Conservation (phyloP, 2,329 filamentous ascomycete species). For the Juglanconis sp. region DNA sequence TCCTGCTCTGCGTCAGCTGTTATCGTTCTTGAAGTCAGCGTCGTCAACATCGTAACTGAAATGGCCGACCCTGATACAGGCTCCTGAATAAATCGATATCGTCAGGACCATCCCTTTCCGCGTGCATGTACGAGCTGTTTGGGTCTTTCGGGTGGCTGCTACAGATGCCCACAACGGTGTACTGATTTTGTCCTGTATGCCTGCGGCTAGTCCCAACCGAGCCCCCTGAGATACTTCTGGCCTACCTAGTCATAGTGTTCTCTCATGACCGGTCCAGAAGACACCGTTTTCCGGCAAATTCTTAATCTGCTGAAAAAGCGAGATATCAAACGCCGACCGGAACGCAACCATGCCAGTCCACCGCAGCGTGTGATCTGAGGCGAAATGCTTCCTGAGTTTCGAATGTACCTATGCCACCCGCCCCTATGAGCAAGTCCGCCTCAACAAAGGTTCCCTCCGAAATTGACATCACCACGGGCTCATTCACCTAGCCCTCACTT, state of each 20-base stretch:
- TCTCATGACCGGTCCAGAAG: slow-evolving; percentile 25
- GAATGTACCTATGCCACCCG: slow-evolving; percentile 10
- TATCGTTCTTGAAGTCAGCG: neutral
- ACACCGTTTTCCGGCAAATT: slow-evolving; percentile 32
- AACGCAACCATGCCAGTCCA: slow-evolving; percentile 37
- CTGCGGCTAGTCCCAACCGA: neutral
- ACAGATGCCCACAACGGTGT: slow-evolving; percentile 30
- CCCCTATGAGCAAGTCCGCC: slow-evolving; percentile 9
- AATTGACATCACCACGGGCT: slow-evolving; percentile 16
- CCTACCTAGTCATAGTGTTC: slow-evolving; percentile 1
- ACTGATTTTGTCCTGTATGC: slow-evolving; percentile 26
- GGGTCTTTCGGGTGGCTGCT: slow-evolving; percentile 25
- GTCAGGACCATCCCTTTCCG: slow-evolving; percentile 27
- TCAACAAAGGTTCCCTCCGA: neutral
- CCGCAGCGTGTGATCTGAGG: slow-evolving; percentile 24
- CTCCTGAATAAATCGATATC: slow-evolving; percentile 27
- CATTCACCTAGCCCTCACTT: neutral
- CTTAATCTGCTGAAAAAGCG: slow-evolving; percentile 28
- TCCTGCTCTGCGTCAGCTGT: slow-evolving; percentile 19
- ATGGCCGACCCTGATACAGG: slow-evolving; percentile 25
- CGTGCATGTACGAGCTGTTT: slow-evolving; percentile 20
- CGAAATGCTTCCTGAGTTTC: neutral
- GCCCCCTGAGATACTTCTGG: neutral
- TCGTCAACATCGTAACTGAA: no score
- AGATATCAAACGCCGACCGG: slow-evolving; percentile 32